These are phyloP conservation scores for Pythium rhizo-oryzae DNA, from an alignment of 352 stramenopile species.

Conservation along the genomic window DNA sequence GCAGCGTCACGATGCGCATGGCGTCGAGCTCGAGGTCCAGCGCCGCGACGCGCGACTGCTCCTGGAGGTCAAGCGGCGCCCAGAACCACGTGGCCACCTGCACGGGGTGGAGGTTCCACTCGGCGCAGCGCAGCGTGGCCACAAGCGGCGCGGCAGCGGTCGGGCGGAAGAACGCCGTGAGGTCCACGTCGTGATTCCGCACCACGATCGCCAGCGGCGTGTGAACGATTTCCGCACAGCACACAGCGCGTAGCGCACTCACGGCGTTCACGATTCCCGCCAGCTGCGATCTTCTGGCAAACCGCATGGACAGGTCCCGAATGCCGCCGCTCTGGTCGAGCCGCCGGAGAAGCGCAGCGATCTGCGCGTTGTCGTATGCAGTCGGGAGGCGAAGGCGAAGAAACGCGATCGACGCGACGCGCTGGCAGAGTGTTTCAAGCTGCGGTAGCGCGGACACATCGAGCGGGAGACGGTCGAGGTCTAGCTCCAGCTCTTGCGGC, in stretches of 20 bases:
- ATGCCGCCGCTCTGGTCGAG: background rate
- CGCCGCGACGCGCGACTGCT: background rate
- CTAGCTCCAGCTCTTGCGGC: background rate
- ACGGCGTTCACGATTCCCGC: background rate
- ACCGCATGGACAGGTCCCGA: background rate
- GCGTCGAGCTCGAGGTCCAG: background rate
- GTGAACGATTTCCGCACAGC: background rate
- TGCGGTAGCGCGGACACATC: background rate
- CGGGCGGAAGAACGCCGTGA: background rate
- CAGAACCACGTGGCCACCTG: background rate
- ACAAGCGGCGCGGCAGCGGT: background rate
- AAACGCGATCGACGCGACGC: background rate
- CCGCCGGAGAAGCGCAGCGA: background rate
- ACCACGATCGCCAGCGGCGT: background rate
- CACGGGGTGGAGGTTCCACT: constrained; percentile 2
- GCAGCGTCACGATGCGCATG: background rate
- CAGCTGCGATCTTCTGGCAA: background rate
- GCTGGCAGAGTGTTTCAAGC: background rate
- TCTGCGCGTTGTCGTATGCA: background rate
- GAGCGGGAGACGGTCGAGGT: background rate
- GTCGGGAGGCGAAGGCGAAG: background rate
- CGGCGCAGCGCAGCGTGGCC: background rate
- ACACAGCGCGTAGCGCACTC: background rate
- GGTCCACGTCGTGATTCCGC: background rate
- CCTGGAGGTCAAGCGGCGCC: background rate